Evolutionary conservation across 2,329 filamentous ascomycete species (phyloP), one percentile per base, ranked within the genome.

Genomic region (Elsinoe necatrix): DNA sequence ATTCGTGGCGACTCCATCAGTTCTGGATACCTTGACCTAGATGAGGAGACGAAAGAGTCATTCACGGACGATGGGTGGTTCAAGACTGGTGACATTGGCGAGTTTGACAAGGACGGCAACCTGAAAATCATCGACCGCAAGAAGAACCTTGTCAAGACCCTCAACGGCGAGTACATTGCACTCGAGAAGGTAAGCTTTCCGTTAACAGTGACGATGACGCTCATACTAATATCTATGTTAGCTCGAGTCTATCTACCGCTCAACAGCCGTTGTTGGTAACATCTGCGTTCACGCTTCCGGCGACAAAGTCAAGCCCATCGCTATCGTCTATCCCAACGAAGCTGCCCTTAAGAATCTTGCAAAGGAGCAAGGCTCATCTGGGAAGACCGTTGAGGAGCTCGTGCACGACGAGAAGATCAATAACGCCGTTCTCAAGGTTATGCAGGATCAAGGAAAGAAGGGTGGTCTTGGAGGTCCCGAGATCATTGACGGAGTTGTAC

Each of bases 71-170:
- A 95, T 65, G 89, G 89, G 51, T 97, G 93, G 93, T 97, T 97
- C 81, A 92, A 87, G 80, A 95, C 90, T 14, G 92, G 92, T 60
- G 92, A 97, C 67, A 93, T 97, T 69, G 92, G 92, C 65, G 88
- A 96, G 69, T 93, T 92, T 66, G 85, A 92, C 71, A 69, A 75
- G 43, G 79, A 85, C 60, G 92, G 92, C 42, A 87, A 95, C 69
- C 73, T 97, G 62, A 82, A 79, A 64, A 85, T 97, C 69, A 91
- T 97, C 67, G 92, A 97, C 72, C 89, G 92, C 64, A 91, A 95
- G 82, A 97, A 97, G 84, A 97, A 97, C 74, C 77, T 97, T 57
- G 88, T 97, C 72, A 97, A 97, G 83, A 91, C 93, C 61, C 81
- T 89, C 62, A 90, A 91, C 59, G 92, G 92, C 64, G 92, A 97